Percentiles rank a stretch among this genome's conserved stretches.
phyloP scores from a whole-genome alignment of 805 yeast species.

The Diddensiella caesifluorescens region DNA sequence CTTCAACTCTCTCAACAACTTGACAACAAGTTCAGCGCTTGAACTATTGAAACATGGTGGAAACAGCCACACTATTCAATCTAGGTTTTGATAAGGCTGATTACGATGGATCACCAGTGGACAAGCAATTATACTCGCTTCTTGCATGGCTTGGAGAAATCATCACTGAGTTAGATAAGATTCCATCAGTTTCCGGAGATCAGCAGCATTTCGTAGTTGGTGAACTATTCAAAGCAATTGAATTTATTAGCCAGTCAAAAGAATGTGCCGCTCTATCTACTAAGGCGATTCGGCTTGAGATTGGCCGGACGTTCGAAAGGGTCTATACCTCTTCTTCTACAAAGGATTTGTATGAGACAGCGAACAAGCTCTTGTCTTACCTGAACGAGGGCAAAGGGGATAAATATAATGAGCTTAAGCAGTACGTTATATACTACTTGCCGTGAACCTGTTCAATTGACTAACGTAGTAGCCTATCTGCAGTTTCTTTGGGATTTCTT shows the following conservation, averaged over 20 bases:
- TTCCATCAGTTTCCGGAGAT: conserved; percentile 7
- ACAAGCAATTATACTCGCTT: conserved; percentile 17
- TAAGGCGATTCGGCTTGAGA: conserved; percentile 15
- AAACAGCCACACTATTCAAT: conserved; percentile 3
- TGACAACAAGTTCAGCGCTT: too few relatives aligned
- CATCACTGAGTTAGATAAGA: conserved; percentile 3
- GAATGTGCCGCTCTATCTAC: conserved; percentile 12
- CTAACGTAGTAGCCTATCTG: conserved; percentile 19
- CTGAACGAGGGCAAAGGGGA: conserved; percentile 26
- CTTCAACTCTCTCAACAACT: too few relatives aligned
- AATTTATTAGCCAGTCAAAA: conserved; percentile 15
- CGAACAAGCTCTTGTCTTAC: conserved; percentile 21
- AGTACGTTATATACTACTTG: conserved; percentile 19
- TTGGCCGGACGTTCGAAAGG: conserved; percentile 14
- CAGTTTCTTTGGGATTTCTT: conserved; percentile 24
- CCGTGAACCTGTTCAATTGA: background rate
- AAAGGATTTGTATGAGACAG: conserved; percentile 25
- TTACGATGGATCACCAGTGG: conserved; percentile 13
- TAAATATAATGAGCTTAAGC: conserved; percentile 27
- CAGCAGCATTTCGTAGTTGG: conserved; percentile 16
- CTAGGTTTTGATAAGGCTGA: conserved; percentile 13
- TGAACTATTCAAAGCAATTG: conserved; percentile 12
- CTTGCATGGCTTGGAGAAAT: conserved; percentile 18
- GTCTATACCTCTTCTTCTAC: conserved; percentile 12
- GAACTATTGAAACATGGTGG: too few relatives aligned